Conservation (phyloP, 2,329 filamentous ascomycete species). For the Monascus ruber region DNA sequence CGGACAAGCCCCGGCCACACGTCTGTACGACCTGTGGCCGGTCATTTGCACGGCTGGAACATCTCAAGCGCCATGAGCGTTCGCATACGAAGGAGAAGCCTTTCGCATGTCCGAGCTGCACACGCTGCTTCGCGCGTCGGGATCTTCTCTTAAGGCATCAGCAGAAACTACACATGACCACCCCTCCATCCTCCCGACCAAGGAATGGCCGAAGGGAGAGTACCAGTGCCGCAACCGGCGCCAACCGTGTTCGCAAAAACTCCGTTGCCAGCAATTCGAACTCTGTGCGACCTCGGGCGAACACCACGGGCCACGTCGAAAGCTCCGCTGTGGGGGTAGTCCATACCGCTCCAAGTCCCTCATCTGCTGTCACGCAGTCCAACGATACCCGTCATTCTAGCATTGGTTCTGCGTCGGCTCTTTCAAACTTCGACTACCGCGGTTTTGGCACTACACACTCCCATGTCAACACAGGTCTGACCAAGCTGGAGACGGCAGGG, state of each 20-base stretch:
- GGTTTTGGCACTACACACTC: constrained; percentile 45
- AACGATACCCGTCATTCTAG: constrained; percentile 62
- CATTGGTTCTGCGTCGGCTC: constrained; percentile 51
- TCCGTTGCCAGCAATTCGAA: constrained; percentile 57
- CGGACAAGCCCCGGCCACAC: constrained; percentile 92
- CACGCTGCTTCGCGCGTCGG: constrained; percentile 84
- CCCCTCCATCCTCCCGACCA: constrained; percentile 74
- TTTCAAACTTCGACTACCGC: constrained; percentile 51
- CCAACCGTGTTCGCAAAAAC: constrained; percentile 78
- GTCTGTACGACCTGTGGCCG: constrained; percentile 83
- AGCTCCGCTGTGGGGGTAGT: constrained; percentile 58
- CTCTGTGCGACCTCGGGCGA: constrained; percentile 75
- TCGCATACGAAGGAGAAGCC: constrained; percentile 99
- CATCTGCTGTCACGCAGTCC: constrained; percentile 17
- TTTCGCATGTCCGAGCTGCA: constrained; percentile 91
- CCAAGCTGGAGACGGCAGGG: constrained; percentile 71
- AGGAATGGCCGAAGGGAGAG: constrained; percentile 79
- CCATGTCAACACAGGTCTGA: constrained; percentile 53
- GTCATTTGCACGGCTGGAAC: constrained; percentile 88
- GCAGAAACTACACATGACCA: constrained; percentile 94
- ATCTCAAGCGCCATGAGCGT: constrained; percentile 91
- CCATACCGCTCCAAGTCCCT: constrained; percentile 14
- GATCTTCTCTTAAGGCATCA: constrained; percentile 89
- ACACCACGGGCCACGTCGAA: constrained; percentile 93
- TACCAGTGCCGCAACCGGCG: constrained; percentile 55